Percentiles rank a stretch among this genome's conserved stretches.
Evolutionary conservation across 306 rosid species (phyloP).

Genomic region (Potentilla sterilis): DNA sequence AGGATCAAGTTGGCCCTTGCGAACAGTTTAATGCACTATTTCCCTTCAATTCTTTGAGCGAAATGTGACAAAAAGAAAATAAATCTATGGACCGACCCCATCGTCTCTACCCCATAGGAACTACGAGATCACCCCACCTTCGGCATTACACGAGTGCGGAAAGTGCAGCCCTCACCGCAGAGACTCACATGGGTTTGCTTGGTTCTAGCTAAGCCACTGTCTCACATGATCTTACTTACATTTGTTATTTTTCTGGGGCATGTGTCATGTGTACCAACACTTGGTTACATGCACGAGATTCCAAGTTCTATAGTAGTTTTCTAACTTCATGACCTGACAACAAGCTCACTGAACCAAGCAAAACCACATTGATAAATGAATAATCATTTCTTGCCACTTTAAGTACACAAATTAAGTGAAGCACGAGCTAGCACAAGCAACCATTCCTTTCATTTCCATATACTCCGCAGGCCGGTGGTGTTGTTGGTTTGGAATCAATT

Average conservation of each 20-base stretch:
- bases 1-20: too few species aligned
- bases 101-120: too few species aligned
- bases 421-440: constrained; percentile 8
- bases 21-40: too few species aligned
- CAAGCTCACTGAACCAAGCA: neutral
- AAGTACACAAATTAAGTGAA: neutral
- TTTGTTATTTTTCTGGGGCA: neutral
- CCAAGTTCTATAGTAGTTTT: neutral
- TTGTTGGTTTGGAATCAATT: constrained; percentile 8
- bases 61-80: too few species aligned
- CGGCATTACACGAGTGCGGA: too few species aligned
- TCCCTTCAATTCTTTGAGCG: too few species aligned
- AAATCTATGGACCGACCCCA: too few species aligned
- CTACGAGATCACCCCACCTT: too few species aligned
- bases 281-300: constrained; percentile 1
- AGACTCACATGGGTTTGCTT: neutral
- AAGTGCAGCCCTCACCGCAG: neutral
- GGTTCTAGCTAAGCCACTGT: neutral
- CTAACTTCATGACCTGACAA: neutral
- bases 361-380: neutral
- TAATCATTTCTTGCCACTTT: constrained; percentile 3
- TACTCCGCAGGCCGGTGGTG: neutral
- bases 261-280: neutral
- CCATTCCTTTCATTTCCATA: neutral
- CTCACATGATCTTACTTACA: neutral